Percentiles rank a stretch among this genome's conserved stretches.
phyloP scores from a whole-genome alignment of 805 yeast species.

The Zygoascus tannicola region DNA sequence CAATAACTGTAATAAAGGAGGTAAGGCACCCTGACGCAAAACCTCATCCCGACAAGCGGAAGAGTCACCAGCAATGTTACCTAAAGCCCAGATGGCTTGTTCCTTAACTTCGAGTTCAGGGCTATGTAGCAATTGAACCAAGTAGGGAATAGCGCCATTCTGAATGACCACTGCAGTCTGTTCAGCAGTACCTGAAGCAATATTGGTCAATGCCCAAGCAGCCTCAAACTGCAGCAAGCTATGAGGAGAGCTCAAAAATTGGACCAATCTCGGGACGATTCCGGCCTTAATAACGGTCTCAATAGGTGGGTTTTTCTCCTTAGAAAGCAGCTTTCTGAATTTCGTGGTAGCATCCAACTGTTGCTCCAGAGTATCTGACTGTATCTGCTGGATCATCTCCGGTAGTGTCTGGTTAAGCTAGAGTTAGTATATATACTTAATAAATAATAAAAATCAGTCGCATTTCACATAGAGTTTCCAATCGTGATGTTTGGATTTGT shows the following conservation, averaged over 20 bases:
- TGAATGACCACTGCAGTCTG: conserved; percentile 89
- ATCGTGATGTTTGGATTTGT: too few species aligned
- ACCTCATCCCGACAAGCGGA: conserved; percentile 85
- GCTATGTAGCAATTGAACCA: conserved; percentile 73
- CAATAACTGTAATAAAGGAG: conserved; percentile 72
- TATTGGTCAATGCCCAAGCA: conserved; percentile 99
- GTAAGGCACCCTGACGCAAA: conserved; percentile 75
- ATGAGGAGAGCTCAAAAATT: conserved; percentile 66
- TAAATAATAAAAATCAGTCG: background rate
- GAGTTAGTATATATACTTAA: conserved; percentile 20
- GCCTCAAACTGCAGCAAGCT: conserved; percentile 92
- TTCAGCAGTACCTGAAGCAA: conserved; percentile 85
- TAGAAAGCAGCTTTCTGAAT: conserved; percentile 85
- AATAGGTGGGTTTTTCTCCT: conserved; percentile 94
- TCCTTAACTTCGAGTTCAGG: conserved; percentile 87
- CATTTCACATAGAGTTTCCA: too few species aligned
- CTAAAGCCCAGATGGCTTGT: conserved; percentile 98
- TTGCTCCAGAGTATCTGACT: conserved; percentile 62
- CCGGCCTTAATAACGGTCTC: conserved; percentile 88
- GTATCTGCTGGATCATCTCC: conserved; percentile 70
- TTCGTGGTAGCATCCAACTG: conserved; percentile 85
- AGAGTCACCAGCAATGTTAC: conserved; percentile 98
- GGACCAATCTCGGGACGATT: conserved; percentile 84
- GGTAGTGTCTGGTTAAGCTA: conserved; percentile 54
- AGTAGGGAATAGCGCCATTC: conserved; percentile 86